These are phyloP conservation scores for Pugionium cornutum DNA, from an alignment of 345 rosid species.

Conservation along the genomic window DNA sequence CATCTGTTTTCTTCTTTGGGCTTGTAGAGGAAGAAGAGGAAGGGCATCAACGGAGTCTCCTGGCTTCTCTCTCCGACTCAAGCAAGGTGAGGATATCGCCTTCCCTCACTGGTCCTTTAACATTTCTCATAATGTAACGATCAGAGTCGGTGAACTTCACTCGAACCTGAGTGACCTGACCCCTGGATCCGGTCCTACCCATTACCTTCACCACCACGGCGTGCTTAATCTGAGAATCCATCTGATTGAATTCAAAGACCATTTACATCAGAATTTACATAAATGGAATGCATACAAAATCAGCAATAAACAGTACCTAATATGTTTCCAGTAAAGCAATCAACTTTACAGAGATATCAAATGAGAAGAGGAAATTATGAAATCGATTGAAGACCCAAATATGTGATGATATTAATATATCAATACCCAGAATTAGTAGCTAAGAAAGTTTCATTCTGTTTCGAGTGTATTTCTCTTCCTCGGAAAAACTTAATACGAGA, in stretches of 20 bases:
- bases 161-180: slow-evolving; percentile 88
- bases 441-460: too few relatives aligned
- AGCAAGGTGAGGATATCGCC: slow-evolving; percentile 34
- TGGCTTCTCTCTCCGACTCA: slow-evolving; percentile 48
- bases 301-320: too few relatives aligned
- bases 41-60: slow-evolving; percentile 38
- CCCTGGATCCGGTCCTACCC: slow-evolving; percentile 91
- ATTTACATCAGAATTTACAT: neutral
- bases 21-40: neutral
- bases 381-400: too few relatives aligned
- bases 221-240: slow-evolving; percentile 78
- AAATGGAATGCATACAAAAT: too few relatives aligned
- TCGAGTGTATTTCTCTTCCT: too few relatives aligned
- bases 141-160: slow-evolving; percentile 60
- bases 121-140: slow-evolving; percentile 28
- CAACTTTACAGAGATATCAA: too few relatives aligned
- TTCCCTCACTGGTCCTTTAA: too few relatives aligned
- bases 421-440: too few relatives aligned
- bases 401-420: too few relatives aligned
- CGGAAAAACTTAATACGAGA: too few relatives aligned
- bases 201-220: slow-evolving; percentile 86
- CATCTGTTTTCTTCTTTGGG: slow-evolving; percentile 1
- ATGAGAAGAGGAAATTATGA: too few relatives aligned
- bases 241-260: slow-evolving; percentile 27
- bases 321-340: too few relatives aligned